A percentile compares a stretch with the other conserved stretches of the same genome.
Conservation (phyloP, 345 rosid genomes). For the Salix udensis region DNA sequence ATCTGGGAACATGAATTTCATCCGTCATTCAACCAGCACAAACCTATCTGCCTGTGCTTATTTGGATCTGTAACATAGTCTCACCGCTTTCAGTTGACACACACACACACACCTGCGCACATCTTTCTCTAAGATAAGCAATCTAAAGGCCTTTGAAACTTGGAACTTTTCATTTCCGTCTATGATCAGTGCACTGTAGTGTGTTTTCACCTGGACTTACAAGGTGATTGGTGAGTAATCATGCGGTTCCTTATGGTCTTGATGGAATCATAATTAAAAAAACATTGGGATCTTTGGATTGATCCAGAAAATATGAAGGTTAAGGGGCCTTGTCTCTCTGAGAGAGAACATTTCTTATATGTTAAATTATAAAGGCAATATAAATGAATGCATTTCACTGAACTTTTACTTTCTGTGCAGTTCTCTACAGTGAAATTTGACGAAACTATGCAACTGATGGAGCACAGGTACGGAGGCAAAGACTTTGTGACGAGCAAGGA, state of each 20-base stretch:
- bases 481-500: conserved; percentile 95
- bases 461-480: conserved; percentile 95
- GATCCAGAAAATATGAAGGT: background rate
- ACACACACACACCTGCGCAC: background rate
- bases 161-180: background rate
- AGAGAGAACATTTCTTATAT: background rate
- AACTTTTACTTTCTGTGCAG: conserved; percentile 33
- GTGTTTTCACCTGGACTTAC: background rate
- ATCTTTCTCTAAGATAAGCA: background rate
- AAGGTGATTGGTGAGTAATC: background rate
- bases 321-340: background rate
- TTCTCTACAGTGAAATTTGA: conserved; percentile 76
- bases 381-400: background rate
- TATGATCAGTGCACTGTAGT: background rate
- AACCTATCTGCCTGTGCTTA: background rate
- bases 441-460: conserved; percentile 85
- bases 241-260: background rate
- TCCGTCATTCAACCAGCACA: background rate
- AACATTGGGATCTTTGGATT: background rate
- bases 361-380: background rate
- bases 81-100: background rate
- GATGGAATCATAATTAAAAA: background rate
- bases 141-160: background rate
- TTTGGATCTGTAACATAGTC: background rate
- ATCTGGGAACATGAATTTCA: background rate